These are phyloP conservation scores for Plantago major DNA, from an alignment of 257 asterid genomes.

Conservation along the genomic window DNA sequence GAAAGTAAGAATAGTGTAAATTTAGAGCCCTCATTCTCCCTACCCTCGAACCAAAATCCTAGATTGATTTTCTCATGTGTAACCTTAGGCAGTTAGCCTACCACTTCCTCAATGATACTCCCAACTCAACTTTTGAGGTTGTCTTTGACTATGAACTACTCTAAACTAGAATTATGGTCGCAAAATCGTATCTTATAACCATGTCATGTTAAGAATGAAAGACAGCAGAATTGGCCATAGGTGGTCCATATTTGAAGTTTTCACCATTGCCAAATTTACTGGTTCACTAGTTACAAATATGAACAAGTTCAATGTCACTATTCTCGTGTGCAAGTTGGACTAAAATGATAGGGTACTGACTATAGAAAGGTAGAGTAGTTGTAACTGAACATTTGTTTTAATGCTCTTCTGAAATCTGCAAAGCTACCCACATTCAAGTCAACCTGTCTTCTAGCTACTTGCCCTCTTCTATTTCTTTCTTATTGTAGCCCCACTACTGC, in stretches of 20 bases:
- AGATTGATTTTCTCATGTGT: no score
- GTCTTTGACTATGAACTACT: no score
- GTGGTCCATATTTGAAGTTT: slow-evolving; percentile 13
- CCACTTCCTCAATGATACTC: no score
- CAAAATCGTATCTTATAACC: no score
- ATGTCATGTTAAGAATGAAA: no score
- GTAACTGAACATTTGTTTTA: slow-evolving; percentile 43
- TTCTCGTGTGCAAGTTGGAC: slow-evolving; percentile 2
- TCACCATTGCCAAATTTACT: neutral
- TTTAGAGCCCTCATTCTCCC: no score
- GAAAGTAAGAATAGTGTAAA: no score
- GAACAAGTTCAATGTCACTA: slow-evolving; percentile 14
- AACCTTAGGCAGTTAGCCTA: no score
- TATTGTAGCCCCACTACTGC: slow-evolving; percentile 27
- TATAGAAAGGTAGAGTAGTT: slow-evolving; percentile 55
- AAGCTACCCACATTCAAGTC: slow-evolving; percentile 35
- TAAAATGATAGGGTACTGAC: slow-evolving; percentile 18
- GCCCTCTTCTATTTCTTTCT: slow-evolving; percentile 2
- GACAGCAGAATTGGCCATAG: neutral
- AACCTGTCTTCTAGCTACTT: slow-evolving; percentile 33
- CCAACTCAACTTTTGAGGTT: no score
- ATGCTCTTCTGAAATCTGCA: slow-evolving; percentile 30
- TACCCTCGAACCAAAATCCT: no score
- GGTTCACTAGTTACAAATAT: slow-evolving; percentile 6
- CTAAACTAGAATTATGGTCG: no score